A percentile compares a stretch with the other conserved stretches of the same genome.
Evolutionary conservation across 2,329 filamentous ascomycete genomes (phyloP).

Genomic region (Ascochyta pisi): DNA sequence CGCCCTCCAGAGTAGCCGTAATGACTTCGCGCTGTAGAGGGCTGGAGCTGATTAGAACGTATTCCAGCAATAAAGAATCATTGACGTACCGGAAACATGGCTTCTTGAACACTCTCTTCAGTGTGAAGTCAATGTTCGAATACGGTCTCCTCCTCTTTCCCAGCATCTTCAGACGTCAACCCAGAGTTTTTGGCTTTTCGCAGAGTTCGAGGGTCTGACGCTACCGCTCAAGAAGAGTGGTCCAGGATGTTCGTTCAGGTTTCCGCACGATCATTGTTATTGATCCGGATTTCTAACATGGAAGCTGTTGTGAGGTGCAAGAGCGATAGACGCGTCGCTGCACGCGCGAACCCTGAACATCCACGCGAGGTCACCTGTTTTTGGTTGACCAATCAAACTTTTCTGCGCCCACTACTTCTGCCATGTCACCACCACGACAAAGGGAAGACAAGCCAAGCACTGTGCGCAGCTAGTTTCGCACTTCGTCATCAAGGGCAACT

Average conservation of each 20-base stretch:
- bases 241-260: background rate
- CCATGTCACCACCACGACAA: slow-evolving; percentile 1
- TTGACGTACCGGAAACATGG: slow-evolving; percentile 69
- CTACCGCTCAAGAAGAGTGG: background rate
- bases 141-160: slow-evolving; percentile 38
- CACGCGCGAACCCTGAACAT: slow-evolving; percentile 8
- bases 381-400: slow-evolving; percentile 15
- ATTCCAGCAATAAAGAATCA: too few species aligned
- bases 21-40: slow-evolving; percentile 90
- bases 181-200: background rate
- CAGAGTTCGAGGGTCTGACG: background rate
- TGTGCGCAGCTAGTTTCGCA: background rate
- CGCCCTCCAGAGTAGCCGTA: slow-evolving; percentile 75
- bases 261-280: slow-evolving; percentile 7
- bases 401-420: background rate
- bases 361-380: slow-evolving; percentile 32
- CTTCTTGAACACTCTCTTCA: slow-evolving; percentile 77
- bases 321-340: slow-evolving; percentile 18
- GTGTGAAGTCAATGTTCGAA: slow-evolving; percentile 74
- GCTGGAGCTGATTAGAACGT: slow-evolving; percentile 54
- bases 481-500: background rate
- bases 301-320: slow-evolving; percentile 5
- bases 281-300: background rate
- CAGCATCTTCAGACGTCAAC: slow-evolving; percentile 32
- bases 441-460: background rate